Evolutionary conservation across 108 stramenopile species (phyloP).

Genomic region (Fragilaria radians): DNA sequence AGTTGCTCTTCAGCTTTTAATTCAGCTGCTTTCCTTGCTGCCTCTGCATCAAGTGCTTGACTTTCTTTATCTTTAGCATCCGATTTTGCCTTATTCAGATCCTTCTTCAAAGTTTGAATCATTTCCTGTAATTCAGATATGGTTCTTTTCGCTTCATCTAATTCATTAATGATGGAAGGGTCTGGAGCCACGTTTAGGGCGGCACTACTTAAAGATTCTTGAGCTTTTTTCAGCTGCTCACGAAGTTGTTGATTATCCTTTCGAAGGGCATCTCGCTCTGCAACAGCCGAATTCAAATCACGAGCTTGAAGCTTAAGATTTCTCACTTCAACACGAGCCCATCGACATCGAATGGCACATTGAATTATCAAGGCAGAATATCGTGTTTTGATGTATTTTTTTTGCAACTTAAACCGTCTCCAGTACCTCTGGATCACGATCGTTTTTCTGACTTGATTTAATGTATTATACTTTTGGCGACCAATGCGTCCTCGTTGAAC

Average conservation of each 20-base stretch:
- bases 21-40: constrained; percentile 10
- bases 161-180: neutral
- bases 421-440: constrained; percentile 32
- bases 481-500: constrained; percentile 22
- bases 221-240: constrained; percentile 29
- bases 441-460: constrained; percentile 30
- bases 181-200: neutral
- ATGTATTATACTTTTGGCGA: constrained; percentile 13
- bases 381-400: neutral
- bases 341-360: constrained; percentile 26
- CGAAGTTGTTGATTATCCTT: constrained; percentile 43
- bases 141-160: constrained; percentile 24
- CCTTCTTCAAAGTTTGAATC: constrained; percentile 3
- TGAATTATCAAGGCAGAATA: constrained; percentile 33
- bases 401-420: constrained; percentile 1
- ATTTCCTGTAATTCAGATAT: constrained; percentile 11
- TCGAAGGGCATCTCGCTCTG: constrained; percentile 51
- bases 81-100: constrained; percentile 10
- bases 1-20: constrained; percentile 12
- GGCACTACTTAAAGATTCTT: no score
- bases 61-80: constrained; percentile 14
- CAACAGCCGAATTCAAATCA: constrained; percentile 33
- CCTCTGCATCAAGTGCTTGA: constrained; percentile 16
- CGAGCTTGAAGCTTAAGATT: constrained; percentile 43
- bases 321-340: constrained; percentile 19